phyloP scores from a whole-genome alignment of 257 asterid species.

The Ehretia macrophylla region DNA sequence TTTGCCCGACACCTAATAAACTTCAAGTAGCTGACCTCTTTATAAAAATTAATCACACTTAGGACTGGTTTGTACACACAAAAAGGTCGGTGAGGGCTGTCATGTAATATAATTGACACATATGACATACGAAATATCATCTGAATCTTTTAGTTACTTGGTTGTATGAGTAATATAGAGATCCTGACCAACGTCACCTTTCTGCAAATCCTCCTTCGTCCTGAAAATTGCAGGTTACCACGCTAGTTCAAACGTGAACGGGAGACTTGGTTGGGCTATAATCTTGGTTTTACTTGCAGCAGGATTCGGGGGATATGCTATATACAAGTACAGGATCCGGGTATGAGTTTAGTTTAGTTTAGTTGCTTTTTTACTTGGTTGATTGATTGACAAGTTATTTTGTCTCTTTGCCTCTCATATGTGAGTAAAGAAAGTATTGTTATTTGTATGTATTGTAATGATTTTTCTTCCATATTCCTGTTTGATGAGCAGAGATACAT shows the following conservation, averaged over 20 bases:
- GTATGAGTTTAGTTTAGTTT: slow-evolving; percentile 27
- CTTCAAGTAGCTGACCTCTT: neutral
- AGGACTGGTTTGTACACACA: too few relatives aligned
- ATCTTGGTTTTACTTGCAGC: slow-evolving; percentile 60
- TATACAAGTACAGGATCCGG: slow-evolving; percentile 88
- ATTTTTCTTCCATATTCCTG: too few relatives aligned
- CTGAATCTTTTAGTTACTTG: neutral
- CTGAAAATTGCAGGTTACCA: slow-evolving; percentile 54
- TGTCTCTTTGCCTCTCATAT: too few relatives aligned
- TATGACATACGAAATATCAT: too few relatives aligned
- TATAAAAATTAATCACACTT: too few relatives aligned
- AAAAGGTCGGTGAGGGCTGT: too few relatives aligned
- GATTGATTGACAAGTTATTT: too few relatives aligned
- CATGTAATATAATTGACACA: too few relatives aligned
- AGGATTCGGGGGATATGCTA: slow-evolving; percentile 71
- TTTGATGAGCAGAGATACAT: slow-evolving; percentile 62
- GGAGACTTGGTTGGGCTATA: slow-evolving; percentile 74
- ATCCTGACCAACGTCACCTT: neutral
- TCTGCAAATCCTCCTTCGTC: neutral
- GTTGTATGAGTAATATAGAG: neutral
- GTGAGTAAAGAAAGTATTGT: too few relatives aligned
- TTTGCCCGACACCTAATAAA: neutral
- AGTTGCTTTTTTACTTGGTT: neutral
- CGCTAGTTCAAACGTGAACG: slow-evolving; percentile 32
- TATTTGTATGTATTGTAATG: too few relatives aligned